phyloP scores from a whole-genome alignment of 1,139 yeast genomes.

The Scheffersomyces titani region DNA sequence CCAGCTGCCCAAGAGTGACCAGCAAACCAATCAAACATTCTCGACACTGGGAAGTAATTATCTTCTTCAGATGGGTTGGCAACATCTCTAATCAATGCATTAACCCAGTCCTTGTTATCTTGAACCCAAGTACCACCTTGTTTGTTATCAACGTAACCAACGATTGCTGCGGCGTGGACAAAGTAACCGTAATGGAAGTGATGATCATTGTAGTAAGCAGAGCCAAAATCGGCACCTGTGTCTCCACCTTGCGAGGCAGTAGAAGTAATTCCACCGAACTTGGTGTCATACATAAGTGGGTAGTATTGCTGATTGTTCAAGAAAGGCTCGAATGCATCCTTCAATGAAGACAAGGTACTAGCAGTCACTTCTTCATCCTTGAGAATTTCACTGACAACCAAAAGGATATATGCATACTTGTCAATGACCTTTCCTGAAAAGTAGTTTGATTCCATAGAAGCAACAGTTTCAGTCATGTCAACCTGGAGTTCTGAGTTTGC shows the following conservation, averaged over 20 bases:
- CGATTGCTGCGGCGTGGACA: conserved; percentile 75
- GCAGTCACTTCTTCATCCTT: conserved; percentile 52
- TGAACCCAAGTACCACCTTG: conserved; percentile 67
- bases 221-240: conserved; percentile 47
- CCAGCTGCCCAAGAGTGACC: conserved; percentile 92
- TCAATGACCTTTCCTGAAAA: conserved; percentile 72
- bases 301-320: conserved; percentile 51
- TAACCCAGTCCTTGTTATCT: conserved; percentile 67
- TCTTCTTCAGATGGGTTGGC: conserved; percentile 71
- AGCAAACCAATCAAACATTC: conserved; percentile 77
- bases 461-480: conserved; percentile 54
- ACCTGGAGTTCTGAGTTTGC: conserved; percentile 62
- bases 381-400: conserved; percentile 62
- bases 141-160: conserved; percentile 63
- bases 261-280: conserved; percentile 68
- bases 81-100: conserved; percentile 68
- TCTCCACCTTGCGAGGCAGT: conserved; percentile 55
- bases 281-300: conserved; percentile 71
- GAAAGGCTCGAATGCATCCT: conserved; percentile 55
- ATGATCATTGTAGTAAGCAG: conserved; percentile 71
- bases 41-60: conserved; percentile 68
- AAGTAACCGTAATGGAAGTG: conserved; percentile 83
- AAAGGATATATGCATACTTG: conserved; percentile 70
- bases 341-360: conserved; percentile 48
- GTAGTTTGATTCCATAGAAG: conserved; percentile 55